A percentile compares a stretch with the other conserved stretches of the same genome.
phyloP scores from a whole-genome alignment of 108 stramenopile species.

The Aurantiochytrium sp. region DNA sequence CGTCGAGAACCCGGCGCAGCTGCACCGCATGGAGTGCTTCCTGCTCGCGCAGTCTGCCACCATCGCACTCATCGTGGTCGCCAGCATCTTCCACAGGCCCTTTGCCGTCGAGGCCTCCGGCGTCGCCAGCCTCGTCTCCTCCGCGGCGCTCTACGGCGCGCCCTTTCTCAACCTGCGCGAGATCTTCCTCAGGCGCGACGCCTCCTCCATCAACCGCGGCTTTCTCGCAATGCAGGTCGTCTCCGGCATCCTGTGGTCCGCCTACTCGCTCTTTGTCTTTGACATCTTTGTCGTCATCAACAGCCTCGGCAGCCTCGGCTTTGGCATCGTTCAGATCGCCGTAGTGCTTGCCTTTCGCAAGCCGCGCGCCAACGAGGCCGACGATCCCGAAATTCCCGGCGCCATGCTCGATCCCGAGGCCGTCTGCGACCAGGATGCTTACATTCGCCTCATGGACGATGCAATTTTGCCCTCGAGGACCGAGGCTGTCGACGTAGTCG shows the following conservation, averaged over 20 bases:
- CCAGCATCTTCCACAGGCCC: background rate
- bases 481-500: too few relatives aligned
- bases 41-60: background rate
- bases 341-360: background rate
- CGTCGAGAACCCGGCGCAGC: background rate
- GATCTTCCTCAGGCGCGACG: background rate
- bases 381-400: too few relatives aligned
- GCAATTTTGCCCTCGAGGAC: too few relatives aligned
- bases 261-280: background rate
- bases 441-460: too few relatives aligned
- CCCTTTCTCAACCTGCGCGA: background rate
- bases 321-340: background rate
- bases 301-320: background rate
- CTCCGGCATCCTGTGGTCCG: background rate
- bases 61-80: background rate
- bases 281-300: background rate
- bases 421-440: too few relatives aligned
- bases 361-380: too few relatives aligned
- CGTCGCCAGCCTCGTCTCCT: background rate
- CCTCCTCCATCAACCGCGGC: slow-evolving; percentile 14
- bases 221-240: slow-evolving; percentile 2
- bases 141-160: background rate
- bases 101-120: background rate
- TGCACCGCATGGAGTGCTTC: background rate
- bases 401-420: too few relatives aligned